A percentile compares a stretch with the other conserved stretches of the same genome.
Evolutionary conservation across 257 asterid species (phyloP).

Genomic region (Primulina eburnea): DNA sequence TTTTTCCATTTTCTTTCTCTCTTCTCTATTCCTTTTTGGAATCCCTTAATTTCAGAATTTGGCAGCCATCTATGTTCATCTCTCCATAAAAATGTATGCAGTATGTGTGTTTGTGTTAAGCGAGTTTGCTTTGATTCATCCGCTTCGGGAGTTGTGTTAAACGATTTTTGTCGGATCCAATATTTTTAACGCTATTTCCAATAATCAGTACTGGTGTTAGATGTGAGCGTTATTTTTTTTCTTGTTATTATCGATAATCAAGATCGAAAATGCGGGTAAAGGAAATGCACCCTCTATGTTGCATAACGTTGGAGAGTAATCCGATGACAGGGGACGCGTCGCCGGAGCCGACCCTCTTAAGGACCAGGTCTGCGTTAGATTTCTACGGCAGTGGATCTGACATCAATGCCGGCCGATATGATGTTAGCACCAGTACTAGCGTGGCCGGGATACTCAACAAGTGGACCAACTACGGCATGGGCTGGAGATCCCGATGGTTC

Average conservation of each 20-base stretch:
- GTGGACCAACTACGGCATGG: constrained; percentile 94
- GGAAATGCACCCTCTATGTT: constrained; percentile 94
- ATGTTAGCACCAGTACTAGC: constrained; percentile 40
- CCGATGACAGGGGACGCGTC: constrained; percentile 58
- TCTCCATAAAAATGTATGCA: constrained; percentile 11
- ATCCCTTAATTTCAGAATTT: constrained; percentile 40
- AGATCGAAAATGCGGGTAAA: constrained; percentile 59
- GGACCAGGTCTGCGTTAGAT: constrained; percentile 72
- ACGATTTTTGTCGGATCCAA: constrained; percentile 9
- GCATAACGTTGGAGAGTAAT: constrained; percentile 67
- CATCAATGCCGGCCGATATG: constrained; percentile 58
- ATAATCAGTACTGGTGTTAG: not conserved
- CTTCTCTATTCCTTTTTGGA: constrained; percentile 11
- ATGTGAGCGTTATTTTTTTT: constrained; percentile 14
- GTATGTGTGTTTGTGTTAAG: constrained; percentile 10
- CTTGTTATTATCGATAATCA: not conserved
- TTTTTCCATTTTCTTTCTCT: not conserved
- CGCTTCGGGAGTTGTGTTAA: constrained; percentile 22
- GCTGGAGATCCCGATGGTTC: constrained; percentile 98
- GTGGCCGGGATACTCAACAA: constrained; percentile 77
- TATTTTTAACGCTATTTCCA: not conserved
- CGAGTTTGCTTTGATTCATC: constrained; percentile 20
- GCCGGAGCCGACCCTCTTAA: constrained; percentile 62
- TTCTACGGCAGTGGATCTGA: constrained; percentile 61
- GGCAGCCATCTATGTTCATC: not conserved